Evolutionary conservation across 2,329 filamentous ascomycete genomes (phyloP), one percentile per base, ranked within the genome.

Genomic region (Fonsecaea multimorphosa): DNA sequence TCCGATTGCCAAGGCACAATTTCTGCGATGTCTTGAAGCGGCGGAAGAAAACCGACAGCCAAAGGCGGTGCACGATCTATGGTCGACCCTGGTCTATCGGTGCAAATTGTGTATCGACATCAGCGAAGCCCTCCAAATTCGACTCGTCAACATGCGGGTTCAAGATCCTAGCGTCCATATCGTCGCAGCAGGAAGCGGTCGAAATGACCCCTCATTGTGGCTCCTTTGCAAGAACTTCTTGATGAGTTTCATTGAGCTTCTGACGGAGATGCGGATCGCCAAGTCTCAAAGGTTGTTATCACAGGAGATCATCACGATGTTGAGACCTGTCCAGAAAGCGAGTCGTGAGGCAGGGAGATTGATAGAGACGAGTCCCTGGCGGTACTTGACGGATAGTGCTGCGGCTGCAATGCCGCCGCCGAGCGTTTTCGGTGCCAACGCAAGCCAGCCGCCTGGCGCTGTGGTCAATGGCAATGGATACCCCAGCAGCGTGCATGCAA

Each of bases 271-370:
- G 77, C 77, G 78, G 71, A 74, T 81, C 66, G 78, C 80, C 22
- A 76, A 77, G 68, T 78, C 75, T 61, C 79, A 84, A 73, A 80
- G 83, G 38, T 76, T 85, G 36, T 75, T 85, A 34, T 84, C 84
- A 55, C 80, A 85, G 29, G 91, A 96, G 69, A 89, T 93, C 52
- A 88, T 91, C 74, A 80, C 85, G 29, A 85, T 91, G 61, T 85
- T 97, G 71, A 87, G 90, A 65, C 92, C 92, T 1, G 87, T 97
- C 53, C 93, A 97, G 74, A 89, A 88, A 71, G 88, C 87, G 65
- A 89, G 95, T 74, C 93, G 93, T 75, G 91, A 96, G 74, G 91
- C 91, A 12, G 90, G 85, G 65, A 86, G 87, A 61, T 81, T 90
- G 55, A 95, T 96, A 70, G 85, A 87, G 72, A 81, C 83, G 56